Conservation (phyloP, 768 basidiomycete genomes). For the Xerocomus brunneocitrinus region DNA sequence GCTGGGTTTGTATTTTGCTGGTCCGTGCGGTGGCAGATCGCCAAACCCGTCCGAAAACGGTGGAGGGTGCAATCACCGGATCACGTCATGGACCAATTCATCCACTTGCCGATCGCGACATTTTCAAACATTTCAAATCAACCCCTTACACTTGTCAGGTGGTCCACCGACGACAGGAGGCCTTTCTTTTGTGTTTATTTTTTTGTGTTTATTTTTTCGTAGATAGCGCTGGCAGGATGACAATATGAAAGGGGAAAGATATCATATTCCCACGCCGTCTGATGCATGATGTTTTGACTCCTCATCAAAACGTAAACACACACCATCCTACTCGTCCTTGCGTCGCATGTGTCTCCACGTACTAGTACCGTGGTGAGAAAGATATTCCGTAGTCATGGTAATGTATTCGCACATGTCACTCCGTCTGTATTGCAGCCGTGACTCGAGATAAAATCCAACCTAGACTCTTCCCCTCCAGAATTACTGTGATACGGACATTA, state of each 20-base stretch:
- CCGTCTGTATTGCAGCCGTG: not conserved
- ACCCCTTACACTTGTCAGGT: not conserved
- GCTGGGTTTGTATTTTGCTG: constrained; percentile 1
- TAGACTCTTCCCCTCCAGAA: not conserved
- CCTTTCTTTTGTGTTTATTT: not conserved
- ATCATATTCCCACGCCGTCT: not conserved
- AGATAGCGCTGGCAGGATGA: not conserved
- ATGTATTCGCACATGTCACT: not conserved
- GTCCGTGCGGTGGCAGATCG: constrained; percentile 32
- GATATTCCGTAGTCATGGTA: not conserved
- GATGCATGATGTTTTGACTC: no score
- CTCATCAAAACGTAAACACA: not conserved
- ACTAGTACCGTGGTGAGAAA: not conserved
- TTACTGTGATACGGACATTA: constrained; percentile 3
- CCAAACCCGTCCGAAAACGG: constrained; percentile 13
- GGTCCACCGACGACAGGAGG: not conserved
- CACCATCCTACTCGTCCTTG: not conserved
- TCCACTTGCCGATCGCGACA: constrained; percentile 29
- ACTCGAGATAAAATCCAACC: not conserved
- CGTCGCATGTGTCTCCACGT: not conserved
- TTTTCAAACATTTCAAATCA: constrained; percentile 16
- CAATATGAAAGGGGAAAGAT: not conserved
- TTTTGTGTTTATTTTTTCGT: not conserved
- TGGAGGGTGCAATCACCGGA: constrained; percentile 20
- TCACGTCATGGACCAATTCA: constrained; percentile 32